Base-by-base conservation (phyloP, 805 yeast genomes). In the Ogataea methylovora region DNA sequence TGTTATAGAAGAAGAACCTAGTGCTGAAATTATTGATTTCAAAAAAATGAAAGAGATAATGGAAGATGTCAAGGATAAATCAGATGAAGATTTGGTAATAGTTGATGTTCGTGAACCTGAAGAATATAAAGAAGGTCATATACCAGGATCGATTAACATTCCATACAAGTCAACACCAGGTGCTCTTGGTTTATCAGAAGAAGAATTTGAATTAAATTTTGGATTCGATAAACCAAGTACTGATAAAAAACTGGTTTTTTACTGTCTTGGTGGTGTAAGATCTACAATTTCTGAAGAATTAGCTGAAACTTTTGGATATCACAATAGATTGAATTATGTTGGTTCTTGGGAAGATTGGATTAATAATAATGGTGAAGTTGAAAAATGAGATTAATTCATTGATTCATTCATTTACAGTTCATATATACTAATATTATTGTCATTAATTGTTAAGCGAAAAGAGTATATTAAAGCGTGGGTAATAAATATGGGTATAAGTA, bases 21-120 rank as follows among this genome's bases (percentile, higher is more conserved):
- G 41, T 8, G 65, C 65, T 12, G 58, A 58, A 30, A 34, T 45
- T 2, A 41, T 56, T 34, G 49, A 45, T 23, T 60, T 44, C 35
- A 43, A 38, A 1, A 40, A 56, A 30, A 44, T 59, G 48, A 66
- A 69, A 45, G 53, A 60, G n/a, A 52, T 83, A 17, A 57, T 67
- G 14, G 42, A 37, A 17, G 19, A 32, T 22, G 33, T 17, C n/a
- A 38, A 56, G 8, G 41, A 59, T 30, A 74, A 76, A 4, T 32
- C 43, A 11, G 65, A 63, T 35, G 66, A 73, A 12, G 61, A 63
- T 12, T 60, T 70, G 24, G 67, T 85, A 27, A 60, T 90, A 25
- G 78, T 90, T 17, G 98, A 90, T 53, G 97, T 85, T 15, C 77
- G 98, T 55, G 97, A 90, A 64, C 96, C 97, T 5, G 70, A 66